Percentiles rank a stretch among this genome's conserved stretches.
phyloP scores from a whole-genome alignment of 345 rosid species.

The Rhizophora mangle region DNA sequence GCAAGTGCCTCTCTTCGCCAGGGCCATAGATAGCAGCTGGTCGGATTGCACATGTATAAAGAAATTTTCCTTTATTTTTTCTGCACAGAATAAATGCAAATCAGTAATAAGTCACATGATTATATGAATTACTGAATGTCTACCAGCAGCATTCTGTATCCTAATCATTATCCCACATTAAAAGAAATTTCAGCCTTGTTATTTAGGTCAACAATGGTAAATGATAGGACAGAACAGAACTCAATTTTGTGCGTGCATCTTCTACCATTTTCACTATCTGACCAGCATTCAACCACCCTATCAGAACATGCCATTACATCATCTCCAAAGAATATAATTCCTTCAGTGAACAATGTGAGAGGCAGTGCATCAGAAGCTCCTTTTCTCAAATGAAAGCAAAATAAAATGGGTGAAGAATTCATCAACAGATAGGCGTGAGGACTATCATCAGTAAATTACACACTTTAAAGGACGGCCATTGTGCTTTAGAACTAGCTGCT shows the following conservation, averaged over 20 bases:
- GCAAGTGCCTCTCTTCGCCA: conserved; percentile 90
- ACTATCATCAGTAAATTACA: conserved; percentile 21
- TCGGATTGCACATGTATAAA: conserved; percentile 79
- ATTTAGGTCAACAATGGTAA: not conserved
- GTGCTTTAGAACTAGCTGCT: conserved; percentile 74
- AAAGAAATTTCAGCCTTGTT: not conserved
- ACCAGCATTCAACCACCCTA: not conserved
- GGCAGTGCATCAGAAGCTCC: no score
- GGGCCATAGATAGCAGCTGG: conserved; percentile 97
- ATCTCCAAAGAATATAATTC: not conserved
- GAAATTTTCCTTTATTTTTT: conserved; percentile 46
- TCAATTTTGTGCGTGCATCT: not conserved
- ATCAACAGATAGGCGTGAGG: not conserved
- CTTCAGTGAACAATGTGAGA: not conserved
- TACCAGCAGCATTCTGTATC: not conserved
- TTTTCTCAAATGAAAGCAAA: no score
- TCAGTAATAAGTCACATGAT: not conserved
- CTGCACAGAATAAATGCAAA: conserved; percentile 31
- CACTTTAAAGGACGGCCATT: conserved; percentile 73
- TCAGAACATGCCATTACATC: not conserved
- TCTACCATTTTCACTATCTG: not conserved
- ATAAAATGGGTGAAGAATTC: not conserved
- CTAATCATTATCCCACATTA: no score
- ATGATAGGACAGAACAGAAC: not conserved
- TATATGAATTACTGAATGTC: not conserved